Percentiles rank a stretch among this genome's conserved stretches.
phyloP scores from a whole-genome alignment of 2,329 filamentous ascomycete genomes.

The Ciborinia camelliae region DNA sequence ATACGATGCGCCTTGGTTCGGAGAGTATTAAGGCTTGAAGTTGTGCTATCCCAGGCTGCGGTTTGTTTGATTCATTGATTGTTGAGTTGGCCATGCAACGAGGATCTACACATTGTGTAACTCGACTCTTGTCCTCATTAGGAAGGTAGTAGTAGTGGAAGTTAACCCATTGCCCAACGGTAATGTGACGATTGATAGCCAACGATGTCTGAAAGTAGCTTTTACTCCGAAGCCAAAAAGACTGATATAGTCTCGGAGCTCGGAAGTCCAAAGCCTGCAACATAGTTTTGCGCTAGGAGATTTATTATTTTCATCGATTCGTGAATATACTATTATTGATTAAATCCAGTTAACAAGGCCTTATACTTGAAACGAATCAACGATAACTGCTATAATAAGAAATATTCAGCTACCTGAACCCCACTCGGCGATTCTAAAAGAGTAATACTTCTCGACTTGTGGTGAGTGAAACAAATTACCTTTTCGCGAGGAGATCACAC shows the following conservation, averaged over 20 bases:
- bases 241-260: background rate
- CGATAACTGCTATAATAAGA: background rate
- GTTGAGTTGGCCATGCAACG: background rate
- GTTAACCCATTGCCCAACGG: background rate
- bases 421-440: background rate
- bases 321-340: background rate
- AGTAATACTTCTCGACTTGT: background rate
- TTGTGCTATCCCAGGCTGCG: background rate
- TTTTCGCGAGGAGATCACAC: background rate
- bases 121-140: background rate
- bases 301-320: background rate
- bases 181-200: background rate
- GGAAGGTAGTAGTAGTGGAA: background rate
- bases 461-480: background rate
- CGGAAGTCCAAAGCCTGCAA: background rate
- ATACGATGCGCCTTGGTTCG: background rate
- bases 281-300: background rate
- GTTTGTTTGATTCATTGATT: background rate
- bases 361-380: background rate
- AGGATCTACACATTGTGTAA: background rate
- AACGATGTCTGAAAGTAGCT: background rate
- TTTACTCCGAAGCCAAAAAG: background rate
- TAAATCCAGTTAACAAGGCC: too few relatives aligned
- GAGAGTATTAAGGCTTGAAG: background rate
- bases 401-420: background rate